Base-by-base conservation (phyloP, 2,329 filamentous ascomycete species). In the Talaromyces sp. region DNA sequence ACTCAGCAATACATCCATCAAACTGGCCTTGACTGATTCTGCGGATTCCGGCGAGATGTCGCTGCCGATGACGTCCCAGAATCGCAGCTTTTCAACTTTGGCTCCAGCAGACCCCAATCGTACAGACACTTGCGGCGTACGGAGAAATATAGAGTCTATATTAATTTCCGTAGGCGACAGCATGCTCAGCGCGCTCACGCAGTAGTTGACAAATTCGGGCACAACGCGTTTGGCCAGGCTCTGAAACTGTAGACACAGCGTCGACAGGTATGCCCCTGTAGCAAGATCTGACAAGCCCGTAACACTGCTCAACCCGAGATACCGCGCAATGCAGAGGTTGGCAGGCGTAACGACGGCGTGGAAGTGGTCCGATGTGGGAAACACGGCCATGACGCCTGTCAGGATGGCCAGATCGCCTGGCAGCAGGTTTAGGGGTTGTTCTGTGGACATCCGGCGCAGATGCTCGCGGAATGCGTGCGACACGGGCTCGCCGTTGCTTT, bases 281-380 rank as follows among this genome's bases (percentile, higher is more conserved):
- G 85, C 84, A 63, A 91, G 84, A 66, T 95, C 90, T 8, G 82
- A 77, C 4, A 91, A 75, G 8, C 78, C 81, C 51, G 85, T 81
- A 0, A 92, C 87, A 0, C 88, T 82, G 60, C 87, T 91, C 68
- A 96, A 87, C 1, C 89, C 91, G 28, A 99, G 82, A 75, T 90
- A 97, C 59, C 91, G 86, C 13, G 85, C 85, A 75, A 98, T 91
- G n/a, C 88, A 84, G 5, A 97, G 85, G 76, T 92, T 89, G 0
- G 93, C 90, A 1, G 95, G 95, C 1, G 95, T 99, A 47, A 92
- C 89, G 39, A 98, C 91, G 68, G 95, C 89, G 70, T 99, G 95
- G 76, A 98, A 99, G 76, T 98, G 93, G 75, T 99, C 95, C 0
- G 93, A 97, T 0, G 95, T 96, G 4, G 95, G 93, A 70, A 96